Evolutionary conservation across 2,329 filamentous ascomycete species (phyloP).

Genomic region (Blumeriella jaapii): DNA sequence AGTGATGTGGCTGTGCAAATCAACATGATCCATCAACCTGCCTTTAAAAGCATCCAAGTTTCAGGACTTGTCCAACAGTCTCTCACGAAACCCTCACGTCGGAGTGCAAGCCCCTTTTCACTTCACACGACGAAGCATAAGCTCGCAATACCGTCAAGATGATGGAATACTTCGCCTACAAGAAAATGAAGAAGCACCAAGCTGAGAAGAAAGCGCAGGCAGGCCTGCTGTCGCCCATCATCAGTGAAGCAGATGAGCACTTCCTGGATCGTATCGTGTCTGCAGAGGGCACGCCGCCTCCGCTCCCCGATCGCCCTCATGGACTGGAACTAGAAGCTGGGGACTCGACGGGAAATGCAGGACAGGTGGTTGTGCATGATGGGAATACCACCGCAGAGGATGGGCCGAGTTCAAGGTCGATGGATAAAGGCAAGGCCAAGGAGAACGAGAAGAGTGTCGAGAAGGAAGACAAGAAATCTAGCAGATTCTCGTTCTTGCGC

Average conservation of each 20-base stretch:
- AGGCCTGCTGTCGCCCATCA: conserved; percentile 26
- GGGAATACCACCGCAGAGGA: conserved; percentile 27
- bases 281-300: conserved; percentile 36
- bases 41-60: neutral
- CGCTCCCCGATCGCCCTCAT: conserved; percentile 34
- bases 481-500: conserved; percentile 31
- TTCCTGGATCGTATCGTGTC: conserved; percentile 46
- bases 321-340: conserved; percentile 15
- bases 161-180: conserved; percentile 52
- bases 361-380: conserved; percentile 34
- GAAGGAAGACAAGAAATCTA: conserved; percentile 28
- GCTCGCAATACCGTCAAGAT: conserved; percentile 29
- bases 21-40: no score
- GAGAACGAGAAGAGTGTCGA: conserved; percentile 23
- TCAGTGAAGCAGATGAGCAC: conserved; percentile 44
- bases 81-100: neutral
- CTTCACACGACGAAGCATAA: neutral
- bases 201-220: conserved; percentile 33
- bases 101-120: no score
- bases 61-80: neutral
- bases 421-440: conserved; percentile 22
- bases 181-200: conserved; percentile 50
- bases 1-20: no score
- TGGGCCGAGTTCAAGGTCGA: conserved; percentile 18
- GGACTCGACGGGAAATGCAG: conserved; percentile 18